phyloP scores from a whole-genome alignment of 1,284 basidiomycete species.

The Ceratobasidium sp. region DNA sequence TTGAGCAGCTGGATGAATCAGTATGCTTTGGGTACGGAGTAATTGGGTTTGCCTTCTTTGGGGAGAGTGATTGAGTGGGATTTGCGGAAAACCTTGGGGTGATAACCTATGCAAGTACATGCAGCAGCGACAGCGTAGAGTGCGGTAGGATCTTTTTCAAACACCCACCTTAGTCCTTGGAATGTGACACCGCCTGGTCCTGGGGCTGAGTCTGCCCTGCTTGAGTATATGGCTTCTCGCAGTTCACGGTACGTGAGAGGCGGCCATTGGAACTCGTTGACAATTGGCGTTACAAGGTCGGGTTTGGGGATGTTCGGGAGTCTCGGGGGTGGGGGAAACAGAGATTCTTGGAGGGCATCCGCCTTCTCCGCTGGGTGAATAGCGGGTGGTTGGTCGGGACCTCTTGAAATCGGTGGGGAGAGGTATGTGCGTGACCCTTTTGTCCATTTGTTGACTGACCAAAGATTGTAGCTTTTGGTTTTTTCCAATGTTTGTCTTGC shows the following conservation, averaged over 20 bases:
- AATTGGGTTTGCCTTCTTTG: conserved; percentile 53
- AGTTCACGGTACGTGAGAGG: not conserved
- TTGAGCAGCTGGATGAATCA: conserved; percentile 53
- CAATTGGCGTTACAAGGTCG: not conserved
- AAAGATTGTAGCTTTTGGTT: too few relatives aligned
- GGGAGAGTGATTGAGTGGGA: conserved; percentile 50
- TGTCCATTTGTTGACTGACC: too few relatives aligned
- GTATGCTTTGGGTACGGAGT: conserved; percentile 50
- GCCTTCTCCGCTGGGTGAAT: too few relatives aligned
- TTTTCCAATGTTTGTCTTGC: too few relatives aligned
- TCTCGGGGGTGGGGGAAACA: not conserved
- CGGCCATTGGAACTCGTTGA: not conserved
- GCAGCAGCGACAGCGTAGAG: not conserved
- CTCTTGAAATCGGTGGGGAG: too few relatives aligned
- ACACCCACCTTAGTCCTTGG: conserved; percentile 2
- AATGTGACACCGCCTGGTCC: conserved; percentile 21
- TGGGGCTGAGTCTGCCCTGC: conserved; percentile 7
- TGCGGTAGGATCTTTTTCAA: not conserved
- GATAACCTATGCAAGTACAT: conserved; percentile 13
- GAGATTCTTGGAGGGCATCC: too few relatives aligned
- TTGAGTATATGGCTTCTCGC: not conserved
- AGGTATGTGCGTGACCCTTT: too few relatives aligned
- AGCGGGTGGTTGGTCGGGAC: too few relatives aligned
- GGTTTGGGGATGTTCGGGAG: not conserved
- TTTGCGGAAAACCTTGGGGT: conserved; percentile 8